Evolutionary conservation across 305 asterid species (phyloP).

Genomic region (Withania somnifera): DNA sequence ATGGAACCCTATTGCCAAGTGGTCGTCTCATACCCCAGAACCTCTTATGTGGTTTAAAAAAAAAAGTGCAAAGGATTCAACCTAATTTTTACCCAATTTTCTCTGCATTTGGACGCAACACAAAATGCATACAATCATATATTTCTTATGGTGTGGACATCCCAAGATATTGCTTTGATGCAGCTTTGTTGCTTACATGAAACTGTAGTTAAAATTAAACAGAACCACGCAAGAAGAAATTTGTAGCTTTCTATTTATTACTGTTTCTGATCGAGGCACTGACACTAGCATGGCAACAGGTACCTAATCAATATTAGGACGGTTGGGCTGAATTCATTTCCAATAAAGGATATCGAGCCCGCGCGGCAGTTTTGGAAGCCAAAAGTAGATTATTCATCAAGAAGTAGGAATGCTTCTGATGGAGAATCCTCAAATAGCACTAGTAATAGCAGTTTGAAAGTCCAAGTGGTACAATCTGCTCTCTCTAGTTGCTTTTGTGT

Average conservation of each 20-base stretch:
- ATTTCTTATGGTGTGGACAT: background rate
- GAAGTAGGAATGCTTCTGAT: background rate
- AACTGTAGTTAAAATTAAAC: background rate
- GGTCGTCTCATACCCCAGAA: background rate
- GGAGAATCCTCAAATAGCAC: background rate
- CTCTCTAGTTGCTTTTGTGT: background rate
- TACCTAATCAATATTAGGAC: background rate
- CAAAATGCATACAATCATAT: background rate
- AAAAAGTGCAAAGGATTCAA: too few species aligned
- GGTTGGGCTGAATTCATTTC: background rate
- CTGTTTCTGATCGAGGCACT: background rate
- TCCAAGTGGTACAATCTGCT: background rate
- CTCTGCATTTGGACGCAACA: background rate
- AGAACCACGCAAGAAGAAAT: background rate
- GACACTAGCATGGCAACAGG: background rate
- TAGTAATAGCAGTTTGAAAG: background rate
- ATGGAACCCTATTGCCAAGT: background rate
- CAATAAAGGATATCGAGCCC: background rate
- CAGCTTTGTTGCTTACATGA: too few species aligned
- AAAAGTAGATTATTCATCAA: background rate
- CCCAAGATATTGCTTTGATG: background rate
- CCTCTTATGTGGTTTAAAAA: too few species aligned
- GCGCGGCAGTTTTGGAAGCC: background rate
- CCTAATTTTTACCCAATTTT: background rate
- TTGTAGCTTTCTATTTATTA: background rate